Conservation (phyloP, 768 basidiomycete species). For the Arthromyces matolae region DNA sequence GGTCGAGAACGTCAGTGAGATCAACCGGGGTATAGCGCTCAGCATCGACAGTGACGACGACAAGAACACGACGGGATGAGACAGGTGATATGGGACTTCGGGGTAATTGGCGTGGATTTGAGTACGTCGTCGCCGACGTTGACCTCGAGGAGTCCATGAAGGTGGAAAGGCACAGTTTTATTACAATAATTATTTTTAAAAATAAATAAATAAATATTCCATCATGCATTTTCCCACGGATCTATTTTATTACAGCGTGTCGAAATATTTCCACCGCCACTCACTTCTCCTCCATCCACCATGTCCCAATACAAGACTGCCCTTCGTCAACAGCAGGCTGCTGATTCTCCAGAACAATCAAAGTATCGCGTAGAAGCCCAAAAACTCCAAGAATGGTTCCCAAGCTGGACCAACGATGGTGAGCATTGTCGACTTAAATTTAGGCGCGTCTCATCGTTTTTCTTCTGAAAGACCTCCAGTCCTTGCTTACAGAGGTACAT, state of each 20-base stretch:
- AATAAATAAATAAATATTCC: neutral
- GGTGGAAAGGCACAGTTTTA: neutral
- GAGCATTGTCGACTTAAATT: conserved; percentile 14
- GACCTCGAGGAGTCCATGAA: neutral
- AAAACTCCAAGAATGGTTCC: conserved; percentile 70
- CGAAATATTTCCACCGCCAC: conserved; percentile 8
- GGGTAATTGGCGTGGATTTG: neutral
- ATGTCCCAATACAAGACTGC: conserved; percentile 56
- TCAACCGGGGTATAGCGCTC: conserved; percentile 20
- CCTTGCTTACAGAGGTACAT: conserved; percentile 59
- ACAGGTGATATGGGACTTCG: conserved; percentile 7
- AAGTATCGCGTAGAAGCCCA: conserved; percentile 53
- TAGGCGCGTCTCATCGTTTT: conserved; percentile 25
- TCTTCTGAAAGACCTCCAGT: conserved; percentile 54
- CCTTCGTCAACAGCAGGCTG: conserved; percentile 34
- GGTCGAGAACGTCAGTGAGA: conserved; percentile 16
- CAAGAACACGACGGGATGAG: conserved; percentile 9
- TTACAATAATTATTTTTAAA: neutral
- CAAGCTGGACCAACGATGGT: conserved; percentile 71
- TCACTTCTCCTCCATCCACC: conserved; percentile 22
- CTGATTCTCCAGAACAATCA: conserved; percentile 30
- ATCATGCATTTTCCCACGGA: conserved; percentile 17
- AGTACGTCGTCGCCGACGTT: neutral
- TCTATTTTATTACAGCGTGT: conserved; percentile 14
- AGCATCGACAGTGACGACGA: conserved; percentile 17